Conservation (phyloP, 148 eudicot genomes). For the Chenopodium formosanum region DNA sequence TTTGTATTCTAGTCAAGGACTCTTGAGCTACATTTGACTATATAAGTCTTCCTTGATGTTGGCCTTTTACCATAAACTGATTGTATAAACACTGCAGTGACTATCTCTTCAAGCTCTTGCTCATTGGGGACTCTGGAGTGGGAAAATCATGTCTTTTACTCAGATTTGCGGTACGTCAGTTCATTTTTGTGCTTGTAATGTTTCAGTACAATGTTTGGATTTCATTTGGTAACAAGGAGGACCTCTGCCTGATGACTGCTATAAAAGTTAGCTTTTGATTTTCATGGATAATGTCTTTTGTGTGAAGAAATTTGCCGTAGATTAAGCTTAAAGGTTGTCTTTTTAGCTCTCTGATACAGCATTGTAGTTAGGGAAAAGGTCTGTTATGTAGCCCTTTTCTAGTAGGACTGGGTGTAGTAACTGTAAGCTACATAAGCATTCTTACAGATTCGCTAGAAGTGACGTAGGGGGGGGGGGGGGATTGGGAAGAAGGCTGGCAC, state of each 20-base stretch:
- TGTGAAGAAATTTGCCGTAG: neutral
- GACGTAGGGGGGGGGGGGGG: no score
- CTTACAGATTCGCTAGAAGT: neutral
- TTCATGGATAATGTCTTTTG: neutral
- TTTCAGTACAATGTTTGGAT: neutral
- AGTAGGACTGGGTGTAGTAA: no score
- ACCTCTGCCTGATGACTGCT: neutral
- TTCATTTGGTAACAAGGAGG: neutral
- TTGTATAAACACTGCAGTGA: constrained; percentile 24
- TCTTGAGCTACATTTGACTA: neutral
- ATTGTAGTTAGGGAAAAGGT: neutral
- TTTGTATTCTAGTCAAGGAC: neutral
- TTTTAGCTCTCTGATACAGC: neutral
- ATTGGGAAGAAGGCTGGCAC: neutral
- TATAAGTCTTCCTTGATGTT: neutral
- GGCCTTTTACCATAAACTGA: neutral
- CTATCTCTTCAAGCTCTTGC: constrained; percentile 41
- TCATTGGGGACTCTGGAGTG: constrained; percentile 39
- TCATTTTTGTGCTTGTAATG: neutral
- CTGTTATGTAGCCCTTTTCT: no score
- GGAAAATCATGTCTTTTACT: constrained; percentile 38
- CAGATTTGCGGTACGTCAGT: constrained; percentile 34
- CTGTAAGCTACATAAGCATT: neutral
- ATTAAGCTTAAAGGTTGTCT: neutral
- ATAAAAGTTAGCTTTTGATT: neutral